phyloP scores from a whole-genome alignment of 768 basidiomycete genomes.

The Tulasnella sp. region DNA sequence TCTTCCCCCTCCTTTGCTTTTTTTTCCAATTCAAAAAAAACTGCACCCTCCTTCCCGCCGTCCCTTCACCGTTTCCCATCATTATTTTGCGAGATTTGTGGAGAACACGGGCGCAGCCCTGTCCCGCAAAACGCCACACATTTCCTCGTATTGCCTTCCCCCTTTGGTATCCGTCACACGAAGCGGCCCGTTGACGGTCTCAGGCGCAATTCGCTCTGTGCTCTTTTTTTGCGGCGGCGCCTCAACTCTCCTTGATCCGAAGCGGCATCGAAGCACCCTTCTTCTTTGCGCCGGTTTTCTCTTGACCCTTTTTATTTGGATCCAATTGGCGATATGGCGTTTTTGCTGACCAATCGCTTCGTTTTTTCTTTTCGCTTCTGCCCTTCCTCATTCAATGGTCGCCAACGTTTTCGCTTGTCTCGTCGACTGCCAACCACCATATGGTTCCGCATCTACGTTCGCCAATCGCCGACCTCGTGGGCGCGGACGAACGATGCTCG shows the following conservation, averaged over 20 bases:
- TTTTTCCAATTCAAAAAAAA: background rate
- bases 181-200: background rate
- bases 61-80: background rate
- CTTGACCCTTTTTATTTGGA: background rate
- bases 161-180: background rate
- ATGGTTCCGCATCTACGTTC: background rate
- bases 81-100: background rate
- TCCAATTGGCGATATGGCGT: background rate
- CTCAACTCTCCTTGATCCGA: background rate
- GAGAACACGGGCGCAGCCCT: background rate
- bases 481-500: background rate
- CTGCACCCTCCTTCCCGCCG: background rate
- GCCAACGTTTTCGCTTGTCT: background rate
- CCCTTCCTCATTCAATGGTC: background rate
- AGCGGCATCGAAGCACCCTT: background rate
- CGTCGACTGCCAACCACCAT: background rate
- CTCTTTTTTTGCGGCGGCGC: background rate
- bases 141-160: background rate
- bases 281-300: background rate
- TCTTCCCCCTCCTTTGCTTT: conserved; percentile 25
- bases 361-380: background rate
- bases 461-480: background rate
- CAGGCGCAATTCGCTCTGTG: background rate
- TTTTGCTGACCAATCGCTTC: background rate
- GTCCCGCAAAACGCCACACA: background rate